Conservation (phyloP, 2,329 filamentous ascomycete species). For the Leptographium galeiforme region DNA sequence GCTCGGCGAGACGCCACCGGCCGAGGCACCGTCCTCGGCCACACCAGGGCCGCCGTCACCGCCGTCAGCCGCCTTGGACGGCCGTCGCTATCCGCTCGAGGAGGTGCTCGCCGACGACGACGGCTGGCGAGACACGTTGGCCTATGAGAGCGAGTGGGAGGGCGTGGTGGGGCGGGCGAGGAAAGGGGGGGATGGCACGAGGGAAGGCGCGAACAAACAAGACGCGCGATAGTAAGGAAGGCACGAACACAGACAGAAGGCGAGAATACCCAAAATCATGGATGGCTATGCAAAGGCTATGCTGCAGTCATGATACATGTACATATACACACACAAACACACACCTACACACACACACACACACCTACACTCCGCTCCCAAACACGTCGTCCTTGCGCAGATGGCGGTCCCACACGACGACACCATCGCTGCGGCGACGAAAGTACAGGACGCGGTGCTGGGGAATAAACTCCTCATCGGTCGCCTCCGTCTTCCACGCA, state of each 20-base stretch:
- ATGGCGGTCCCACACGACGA: slow-evolving; percentile 43
- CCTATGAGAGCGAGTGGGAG: slow-evolving; percentile 31
- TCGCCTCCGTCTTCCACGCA: slow-evolving; percentile 47
- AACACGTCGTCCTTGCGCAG: slow-evolving; percentile 41
- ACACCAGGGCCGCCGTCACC: too few relatives aligned
- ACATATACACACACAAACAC: neutral
- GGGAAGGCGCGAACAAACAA: neutral
- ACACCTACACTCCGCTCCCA: slow-evolving; percentile 28
- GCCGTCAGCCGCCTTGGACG: neutral
- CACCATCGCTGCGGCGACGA: slow-evolving; percentile 35
- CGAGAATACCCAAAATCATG: neutral
- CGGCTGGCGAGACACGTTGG: slow-evolving; percentile 25
- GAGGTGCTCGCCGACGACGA: slow-evolving; percentile 17
- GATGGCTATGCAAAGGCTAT: neutral
- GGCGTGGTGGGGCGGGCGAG: neutral
- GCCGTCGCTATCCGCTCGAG: slow-evolving; percentile 17
- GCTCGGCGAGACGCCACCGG: slow-evolving; percentile 24
- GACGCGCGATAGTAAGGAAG: too few relatives aligned
- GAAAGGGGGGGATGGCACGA: neutral
- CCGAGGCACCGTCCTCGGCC: slow-evolving; percentile 11
- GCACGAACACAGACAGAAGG: neutral
- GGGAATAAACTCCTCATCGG: slow-evolving; percentile 53
- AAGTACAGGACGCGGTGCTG: slow-evolving; percentile 52
- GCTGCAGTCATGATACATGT: neutral
- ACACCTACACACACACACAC: neutral